Evolutionary conservation across 2,329 filamentous ascomycete species (phyloP).

Genomic region (Colletotrichum sp.): DNA sequence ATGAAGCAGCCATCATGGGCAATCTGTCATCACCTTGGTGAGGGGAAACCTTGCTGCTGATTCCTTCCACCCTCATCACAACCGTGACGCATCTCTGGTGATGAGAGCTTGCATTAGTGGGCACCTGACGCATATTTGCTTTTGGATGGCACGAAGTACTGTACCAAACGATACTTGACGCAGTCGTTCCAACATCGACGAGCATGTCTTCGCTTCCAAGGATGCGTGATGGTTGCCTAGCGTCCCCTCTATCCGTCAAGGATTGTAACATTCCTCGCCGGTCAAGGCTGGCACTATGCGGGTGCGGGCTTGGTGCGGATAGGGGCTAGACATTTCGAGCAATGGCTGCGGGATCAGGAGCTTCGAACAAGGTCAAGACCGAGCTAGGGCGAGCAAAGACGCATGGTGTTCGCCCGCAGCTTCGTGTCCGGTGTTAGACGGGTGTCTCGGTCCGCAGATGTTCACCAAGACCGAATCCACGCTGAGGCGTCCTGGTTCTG

Average conservation of each 20-base stretch:
- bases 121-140: not conserved
- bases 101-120: slow-evolving; percentile 15
- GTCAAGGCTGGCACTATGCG: not conserved
- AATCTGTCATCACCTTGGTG: slow-evolving; percentile 1
- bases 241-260: not conserved
- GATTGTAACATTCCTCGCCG: not conserved
- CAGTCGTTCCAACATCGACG: not conserved
- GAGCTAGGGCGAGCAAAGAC: not conserved
- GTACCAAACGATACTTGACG: slow-evolving; percentile 17
- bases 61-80: not conserved
- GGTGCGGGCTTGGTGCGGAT: not conserved
- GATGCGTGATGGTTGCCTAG: not conserved
- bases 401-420: not conserved
- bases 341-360: not conserved
- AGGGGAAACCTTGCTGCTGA: not conserved
- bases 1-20: not conserved
- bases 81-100: slow-evolving; percentile 3
- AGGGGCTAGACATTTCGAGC: not conserved
- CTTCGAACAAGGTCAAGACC: not conserved
- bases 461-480: not conserved
- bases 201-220: not conserved
- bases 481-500: not conserved
- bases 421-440: not conserved
- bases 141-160: slow-evolving; percentile 16
- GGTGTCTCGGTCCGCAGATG: slow-evolving; percentile 16